phyloP scores from a whole-genome alignment of 371 early-diverging fungal genomes.

The Saksenaea oblongispora region DNA sequence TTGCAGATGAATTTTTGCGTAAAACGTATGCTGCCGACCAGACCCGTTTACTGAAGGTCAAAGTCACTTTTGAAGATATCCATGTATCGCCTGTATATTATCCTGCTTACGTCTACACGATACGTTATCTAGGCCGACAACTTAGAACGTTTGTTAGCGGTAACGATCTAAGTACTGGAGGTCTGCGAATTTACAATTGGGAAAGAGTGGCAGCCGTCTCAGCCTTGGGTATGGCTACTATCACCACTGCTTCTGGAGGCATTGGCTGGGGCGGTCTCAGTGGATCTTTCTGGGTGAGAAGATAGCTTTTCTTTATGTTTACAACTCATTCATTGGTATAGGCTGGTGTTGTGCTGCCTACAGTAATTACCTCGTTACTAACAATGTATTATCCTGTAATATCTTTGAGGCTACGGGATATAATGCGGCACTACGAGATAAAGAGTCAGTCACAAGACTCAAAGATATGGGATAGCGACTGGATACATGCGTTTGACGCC shows the following conservation, averaged over 20 bases:
- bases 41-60: conserved; percentile 53
- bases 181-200: conserved; percentile 57
- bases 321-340: conserved; percentile 11
- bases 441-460: conserved; percentile 45
- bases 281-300: conserved; percentile 49
- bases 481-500: conserved; percentile 56
- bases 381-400: conserved; percentile 60
- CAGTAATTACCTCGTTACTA: conserved; percentile 46
- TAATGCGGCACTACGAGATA: conserved; percentile 51
- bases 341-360: conserved; percentile 60
- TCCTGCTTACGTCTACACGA: conserved; percentile 56
- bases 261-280: conserved; percentile 46
- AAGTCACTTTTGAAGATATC: conserved; percentile 42
- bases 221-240: conserved; percentile 44
- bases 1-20: conserved; percentile 51
- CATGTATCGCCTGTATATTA: conserved; percentile 60
- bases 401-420: conserved; percentile 47
- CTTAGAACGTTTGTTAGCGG: conserved; percentile 64
- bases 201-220: conserved; percentile 52
- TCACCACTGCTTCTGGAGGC: conserved; percentile 41
- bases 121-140: conserved; percentile 49
- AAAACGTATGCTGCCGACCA: conserved; percentile 51
- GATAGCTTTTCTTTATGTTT: too few relatives aligned
- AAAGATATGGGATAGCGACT: conserved; percentile 56
- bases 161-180: conserved; percentile 52